Evolutionary conservation across 106 monocot genomes (phyloP).

Genomic region (Dioscorea alata): DNA sequence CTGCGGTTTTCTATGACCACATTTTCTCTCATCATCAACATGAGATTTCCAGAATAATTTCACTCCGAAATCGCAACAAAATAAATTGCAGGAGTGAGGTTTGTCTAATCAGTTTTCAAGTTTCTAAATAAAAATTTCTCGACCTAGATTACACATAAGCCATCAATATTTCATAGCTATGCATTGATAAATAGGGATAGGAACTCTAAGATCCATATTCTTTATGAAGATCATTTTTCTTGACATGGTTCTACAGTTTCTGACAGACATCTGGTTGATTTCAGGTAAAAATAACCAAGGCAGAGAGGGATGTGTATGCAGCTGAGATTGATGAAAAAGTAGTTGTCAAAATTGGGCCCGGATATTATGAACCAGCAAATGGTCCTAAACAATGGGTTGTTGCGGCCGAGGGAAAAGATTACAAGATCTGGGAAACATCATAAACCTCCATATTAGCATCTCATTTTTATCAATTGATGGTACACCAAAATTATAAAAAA

Average conservation of each 20-base stretch:
- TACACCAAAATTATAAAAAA: no score
- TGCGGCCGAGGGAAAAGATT: slow-evolving; percentile 69
- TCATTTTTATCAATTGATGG: no score
- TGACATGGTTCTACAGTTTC: neutral
- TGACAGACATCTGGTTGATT: neutral
- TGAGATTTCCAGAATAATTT: slow-evolving; percentile 62
- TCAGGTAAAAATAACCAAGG: slow-evolving; percentile 82
- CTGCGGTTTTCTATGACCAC: slow-evolving; percentile 89
- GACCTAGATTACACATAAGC: no score
- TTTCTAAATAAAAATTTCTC: neutral
- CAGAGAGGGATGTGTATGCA: slow-evolving; percentile 82
- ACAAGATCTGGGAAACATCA: slow-evolving; percentile 73
- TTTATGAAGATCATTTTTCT: neutral
- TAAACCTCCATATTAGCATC: no score
- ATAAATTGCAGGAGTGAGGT: slow-evolving; percentile 81
- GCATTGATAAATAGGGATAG: neutral
- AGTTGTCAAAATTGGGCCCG: slow-evolving; percentile 76
- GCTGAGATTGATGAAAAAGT: slow-evolving; percentile 77
- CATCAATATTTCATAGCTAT: no score
- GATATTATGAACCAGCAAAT: slow-evolving; percentile 60
- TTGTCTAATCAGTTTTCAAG: slow-evolving; percentile 5
- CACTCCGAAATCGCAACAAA: slow-evolving; percentile 39
- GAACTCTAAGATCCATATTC: neutral
- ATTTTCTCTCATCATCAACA: slow-evolving; percentile 68
- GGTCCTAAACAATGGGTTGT: slow-evolving; percentile 41